A percentile compares a stretch with the other conserved stretches of the same genome.
Evolutionary conservation across 148 eudicot genomes (phyloP).

Genomic region (Rhododendron simsii): DNA sequence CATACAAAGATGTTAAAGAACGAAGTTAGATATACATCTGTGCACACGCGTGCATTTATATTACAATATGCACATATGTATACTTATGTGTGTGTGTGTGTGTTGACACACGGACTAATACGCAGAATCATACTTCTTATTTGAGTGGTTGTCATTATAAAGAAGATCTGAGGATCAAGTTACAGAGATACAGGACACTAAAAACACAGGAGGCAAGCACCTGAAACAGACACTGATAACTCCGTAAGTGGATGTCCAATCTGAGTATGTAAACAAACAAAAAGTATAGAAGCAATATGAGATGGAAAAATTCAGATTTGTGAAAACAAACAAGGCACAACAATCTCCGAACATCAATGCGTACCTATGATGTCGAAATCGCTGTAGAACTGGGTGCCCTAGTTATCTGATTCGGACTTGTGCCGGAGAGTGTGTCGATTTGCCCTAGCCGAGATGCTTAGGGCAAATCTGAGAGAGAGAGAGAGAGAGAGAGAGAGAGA

Average conservation of each 20-base stretch:
- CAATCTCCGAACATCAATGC: neutral
- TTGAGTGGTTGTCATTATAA: neutral
- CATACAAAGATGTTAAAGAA: neutral
- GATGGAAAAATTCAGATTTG: neutral
- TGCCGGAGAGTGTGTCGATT: neutral
- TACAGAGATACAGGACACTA: neutral
- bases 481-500: neutral
- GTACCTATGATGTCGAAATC: neutral
- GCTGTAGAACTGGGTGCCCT: neutral
- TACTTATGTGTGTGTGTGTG: neutral
- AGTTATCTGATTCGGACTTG: neutral
- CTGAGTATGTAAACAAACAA: neutral
- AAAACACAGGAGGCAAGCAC: neutral
- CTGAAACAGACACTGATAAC: neutral
- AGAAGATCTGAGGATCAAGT: neutral
- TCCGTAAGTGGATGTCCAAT: neutral
- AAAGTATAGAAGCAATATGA: neutral
- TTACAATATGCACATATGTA: neutral
- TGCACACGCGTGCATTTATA: neutral
- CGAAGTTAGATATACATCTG: neutral
- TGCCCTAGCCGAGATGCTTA: conserved; percentile 21
- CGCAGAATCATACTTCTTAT: too few relatives aligned
- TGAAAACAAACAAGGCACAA: too few relatives aligned
- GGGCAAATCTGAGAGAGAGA: conserved; percentile 15
- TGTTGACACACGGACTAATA: neutral